These are phyloP conservation scores for Penicillium canescens DNA, from an alignment of 495 filamentous ascomycete genomes.

Conservation along the genomic window DNA sequence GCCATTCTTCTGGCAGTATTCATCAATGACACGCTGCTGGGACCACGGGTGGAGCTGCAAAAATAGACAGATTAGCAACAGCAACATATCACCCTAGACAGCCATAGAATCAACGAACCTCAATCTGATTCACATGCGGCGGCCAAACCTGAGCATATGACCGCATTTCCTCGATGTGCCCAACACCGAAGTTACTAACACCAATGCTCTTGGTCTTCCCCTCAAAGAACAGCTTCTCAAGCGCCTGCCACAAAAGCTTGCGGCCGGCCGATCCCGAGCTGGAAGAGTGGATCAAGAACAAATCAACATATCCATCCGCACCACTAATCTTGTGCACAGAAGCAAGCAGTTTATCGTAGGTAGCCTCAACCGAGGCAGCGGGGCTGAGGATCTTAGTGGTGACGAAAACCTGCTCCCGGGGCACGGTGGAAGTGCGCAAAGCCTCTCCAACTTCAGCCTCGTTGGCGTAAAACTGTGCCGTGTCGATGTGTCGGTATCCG, in stretches of 20 bases:
- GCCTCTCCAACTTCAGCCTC: slow-evolving; percentile 67
- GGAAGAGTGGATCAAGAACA: slow-evolving; percentile 69
- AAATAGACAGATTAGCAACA: neutral
- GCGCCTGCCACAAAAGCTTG: slow-evolving; percentile 63
- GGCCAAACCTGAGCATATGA: slow-evolving; percentile 61
- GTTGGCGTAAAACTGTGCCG: slow-evolving; percentile 70
- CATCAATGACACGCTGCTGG: slow-evolving; percentile 60
- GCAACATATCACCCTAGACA: neutral
- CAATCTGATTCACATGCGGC: slow-evolving; percentile 70
- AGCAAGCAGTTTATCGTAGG: slow-evolving; percentile 56
- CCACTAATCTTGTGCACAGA: slow-evolving; percentile 64
- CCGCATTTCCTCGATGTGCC: slow-evolving; percentile 63
- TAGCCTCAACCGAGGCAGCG: slow-evolving; percentile 55
- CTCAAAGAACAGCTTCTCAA: slow-evolving; percentile 60
- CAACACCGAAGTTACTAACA: slow-evolving; percentile 68
- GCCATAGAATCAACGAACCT: slow-evolving; percentile 40
- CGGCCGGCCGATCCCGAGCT: slow-evolving; percentile 51
- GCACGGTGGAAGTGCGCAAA: slow-evolving; percentile 51
- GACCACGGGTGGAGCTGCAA: slow-evolving; percentile 65
- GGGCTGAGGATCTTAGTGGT: slow-evolving; percentile 67
- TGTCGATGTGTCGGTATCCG: slow-evolving; percentile 75
- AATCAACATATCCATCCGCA: slow-evolving; percentile 64
- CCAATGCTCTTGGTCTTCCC: slow-evolving; percentile 64
- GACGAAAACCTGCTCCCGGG: slow-evolving; percentile 60
- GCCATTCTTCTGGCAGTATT: slow-evolving; percentile 60